Evolutionary conservation across 164 flowering plant genomes (phyloP).

Genomic region (Saururus chinensis): DNA sequence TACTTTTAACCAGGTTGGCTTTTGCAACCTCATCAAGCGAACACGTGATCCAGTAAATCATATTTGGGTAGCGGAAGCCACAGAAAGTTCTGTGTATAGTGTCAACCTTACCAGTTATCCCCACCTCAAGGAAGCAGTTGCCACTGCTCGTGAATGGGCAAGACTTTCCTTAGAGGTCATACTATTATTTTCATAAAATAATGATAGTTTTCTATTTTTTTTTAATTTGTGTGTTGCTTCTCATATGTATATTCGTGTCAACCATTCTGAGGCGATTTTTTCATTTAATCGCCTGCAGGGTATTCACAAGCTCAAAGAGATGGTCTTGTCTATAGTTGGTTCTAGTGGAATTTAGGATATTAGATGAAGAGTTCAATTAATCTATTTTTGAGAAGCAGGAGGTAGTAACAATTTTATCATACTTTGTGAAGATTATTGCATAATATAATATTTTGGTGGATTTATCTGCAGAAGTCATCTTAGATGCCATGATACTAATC

Average conservation of each 20-base stretch:
- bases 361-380: slow-evolving; percentile 14
- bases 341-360: slow-evolving; percentile 22
- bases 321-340: slow-evolving; percentile 49
- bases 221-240: background rate
- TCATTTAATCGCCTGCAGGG: slow-evolving; percentile 30
- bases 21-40: slow-evolving; percentile 68
- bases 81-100: slow-evolving; percentile 67
- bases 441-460: no score
- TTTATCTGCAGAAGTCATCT: no score
- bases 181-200: background rate
- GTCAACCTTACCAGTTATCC: slow-evolving; percentile 29
- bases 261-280: background rate
- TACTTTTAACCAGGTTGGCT: slow-evolving; percentile 51
- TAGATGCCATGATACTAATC: no score
- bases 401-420: no score
- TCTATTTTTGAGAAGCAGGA: background rate
- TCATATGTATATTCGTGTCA: background rate
- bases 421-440: no score
- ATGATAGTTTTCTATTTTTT: background rate
- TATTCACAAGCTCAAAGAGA: slow-evolving; percentile 49
- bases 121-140: slow-evolving; percentile 64
- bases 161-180: slow-evolving; percentile 39
- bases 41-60: slow-evolving; percentile 52
- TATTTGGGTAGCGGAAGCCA: slow-evolving; percentile 92
- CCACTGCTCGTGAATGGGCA: slow-evolving; percentile 47